A percentile compares a stretch with the other conserved stretches of the same genome.
Conservation (phyloP, 2,329 filamentous ascomycete genomes). For the Cladosporium sp. region DNA sequence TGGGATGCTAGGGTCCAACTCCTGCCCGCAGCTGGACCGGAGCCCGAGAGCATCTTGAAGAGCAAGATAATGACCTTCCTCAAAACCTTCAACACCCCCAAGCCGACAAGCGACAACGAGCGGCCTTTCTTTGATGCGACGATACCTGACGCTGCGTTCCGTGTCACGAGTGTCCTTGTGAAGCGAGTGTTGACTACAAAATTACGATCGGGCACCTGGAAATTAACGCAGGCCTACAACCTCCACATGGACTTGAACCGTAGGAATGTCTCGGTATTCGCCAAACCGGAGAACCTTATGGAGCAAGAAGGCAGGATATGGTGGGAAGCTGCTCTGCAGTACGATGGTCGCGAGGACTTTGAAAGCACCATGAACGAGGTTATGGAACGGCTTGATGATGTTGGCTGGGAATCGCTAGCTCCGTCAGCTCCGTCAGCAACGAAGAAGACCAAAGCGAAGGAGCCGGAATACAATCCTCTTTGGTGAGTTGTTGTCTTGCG, state of each 20-base stretch:
- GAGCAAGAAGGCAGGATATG: constrained; percentile 20
- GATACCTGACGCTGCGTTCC: constrained; percentile 18
- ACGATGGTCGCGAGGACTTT: not conserved
- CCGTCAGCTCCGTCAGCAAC: too few relatives aligned
- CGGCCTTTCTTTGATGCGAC: constrained; percentile 18
- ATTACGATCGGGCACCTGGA: not conserved
- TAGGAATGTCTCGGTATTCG: not conserved
- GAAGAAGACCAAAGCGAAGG: not conserved
- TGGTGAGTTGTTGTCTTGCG: not conserved
- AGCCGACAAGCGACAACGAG: not conserved
- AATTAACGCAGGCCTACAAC: constrained; percentile 10
- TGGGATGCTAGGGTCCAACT: constrained; percentile 26
- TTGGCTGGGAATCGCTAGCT: not conserved
- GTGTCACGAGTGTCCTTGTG: constrained; percentile 21
- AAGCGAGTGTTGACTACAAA: constrained; percentile 22
- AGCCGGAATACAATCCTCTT: not conserved
- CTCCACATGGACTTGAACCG: not conserved
- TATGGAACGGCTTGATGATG: constrained; percentile 7
- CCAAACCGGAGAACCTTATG: constrained; percentile 5
- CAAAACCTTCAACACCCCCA: constrained; percentile 14
- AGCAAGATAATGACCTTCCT: constrained; percentile 18
- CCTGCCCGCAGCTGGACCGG: not conserved
- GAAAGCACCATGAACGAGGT: not conserved
- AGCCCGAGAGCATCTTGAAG: not conserved
- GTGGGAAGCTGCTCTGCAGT: constrained; percentile 26